Evolutionary conservation across 352 stramenopile species (phyloP).

Genomic region (Aphanomyces invadans): DNA sequence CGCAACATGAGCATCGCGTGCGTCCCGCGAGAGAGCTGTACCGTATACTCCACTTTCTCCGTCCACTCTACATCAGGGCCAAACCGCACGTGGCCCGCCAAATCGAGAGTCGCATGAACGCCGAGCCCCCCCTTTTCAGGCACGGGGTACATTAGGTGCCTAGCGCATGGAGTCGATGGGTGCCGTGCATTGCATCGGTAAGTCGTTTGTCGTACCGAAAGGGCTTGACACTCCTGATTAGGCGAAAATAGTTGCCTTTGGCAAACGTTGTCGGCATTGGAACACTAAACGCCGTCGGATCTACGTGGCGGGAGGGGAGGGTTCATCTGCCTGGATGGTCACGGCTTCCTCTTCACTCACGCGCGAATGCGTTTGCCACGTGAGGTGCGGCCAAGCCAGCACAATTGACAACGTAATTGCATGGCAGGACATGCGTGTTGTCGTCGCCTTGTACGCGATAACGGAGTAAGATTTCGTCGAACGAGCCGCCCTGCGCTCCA

Average conservation of each 20-base stretch:
- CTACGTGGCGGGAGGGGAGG: no score
- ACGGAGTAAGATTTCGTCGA: conserved; percentile 29
- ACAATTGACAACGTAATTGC: conserved; percentile 90
- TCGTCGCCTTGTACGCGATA: conserved; percentile 20
- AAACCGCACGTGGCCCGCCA: conserved; percentile 90
- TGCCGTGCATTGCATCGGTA: no score
- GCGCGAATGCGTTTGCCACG: conserved; percentile 32
- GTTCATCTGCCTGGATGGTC: no score
- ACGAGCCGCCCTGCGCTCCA: conserved; percentile 29
- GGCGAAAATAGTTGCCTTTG: conserved; percentile 96
- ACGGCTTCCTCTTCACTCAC: neutral
- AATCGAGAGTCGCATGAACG: conserved; percentile 94
- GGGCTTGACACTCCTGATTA: conserved; percentile 39
- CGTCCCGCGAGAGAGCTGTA: conserved; percentile 29
- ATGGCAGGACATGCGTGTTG: conserved; percentile 60
- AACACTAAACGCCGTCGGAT: neutral
- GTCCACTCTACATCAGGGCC: conserved; percentile 96
- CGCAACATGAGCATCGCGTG: no score
- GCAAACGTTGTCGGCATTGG: conserved; percentile 70
- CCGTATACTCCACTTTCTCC: conserved; percentile 75
- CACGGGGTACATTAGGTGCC: conserved; percentile 93
- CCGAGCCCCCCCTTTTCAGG: conserved; percentile 91
- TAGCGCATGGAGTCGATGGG: conserved; percentile 20
- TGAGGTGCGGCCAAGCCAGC: conserved; percentile 77
- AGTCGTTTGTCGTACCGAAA: conserved; percentile 58